Conservation (phyloP, 2,329 filamentous ascomycete species). For the Talaromyces sp. region DNA sequence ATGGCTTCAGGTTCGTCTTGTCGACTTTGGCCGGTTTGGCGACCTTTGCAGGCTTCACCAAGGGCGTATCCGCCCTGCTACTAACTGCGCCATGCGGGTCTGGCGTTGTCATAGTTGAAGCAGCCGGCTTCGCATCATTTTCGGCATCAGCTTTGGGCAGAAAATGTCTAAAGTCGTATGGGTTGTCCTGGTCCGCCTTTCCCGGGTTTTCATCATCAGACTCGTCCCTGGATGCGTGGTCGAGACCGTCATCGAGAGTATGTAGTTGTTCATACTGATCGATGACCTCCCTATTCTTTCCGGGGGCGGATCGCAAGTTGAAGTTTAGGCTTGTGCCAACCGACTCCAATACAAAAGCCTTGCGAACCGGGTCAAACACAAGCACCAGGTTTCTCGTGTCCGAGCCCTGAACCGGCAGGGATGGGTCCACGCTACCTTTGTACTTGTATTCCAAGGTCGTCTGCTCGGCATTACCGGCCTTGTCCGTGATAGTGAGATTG, state of each 20-base stretch:
- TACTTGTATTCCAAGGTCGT: constrained; percentile 35
- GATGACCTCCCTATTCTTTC: constrained; percentile 61
- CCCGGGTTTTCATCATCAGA: constrained; percentile 35
- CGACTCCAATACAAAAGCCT: constrained; percentile 76
- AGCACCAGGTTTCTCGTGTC: constrained; percentile 45
- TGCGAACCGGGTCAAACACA: constrained; percentile 68
- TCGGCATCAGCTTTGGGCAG: constrained; percentile 36
- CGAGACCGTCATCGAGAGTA: constrained; percentile 31
- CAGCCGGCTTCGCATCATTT: constrained; percentile 24
- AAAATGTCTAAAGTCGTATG: constrained; percentile 47
- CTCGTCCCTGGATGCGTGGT: constrained; percentile 13
- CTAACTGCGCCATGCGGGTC: constrained; percentile 25
- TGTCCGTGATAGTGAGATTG: constrained; percentile 38
- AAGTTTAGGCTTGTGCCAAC: constrained; percentile 80
- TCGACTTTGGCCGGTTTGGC: constrained; percentile 20
- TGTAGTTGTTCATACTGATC: constrained; percentile 64
- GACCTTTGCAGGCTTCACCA: constrained; percentile 25
- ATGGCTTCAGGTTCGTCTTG: constrained; percentile 20
- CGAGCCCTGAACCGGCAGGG: constrained; percentile 21
- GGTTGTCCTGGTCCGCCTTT: constrained; percentile 40
- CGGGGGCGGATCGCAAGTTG: constrained; percentile 70
- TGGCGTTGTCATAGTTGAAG: constrained; percentile 30
- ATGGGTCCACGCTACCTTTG: constrained; percentile 35
- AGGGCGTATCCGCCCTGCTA: constrained; percentile 30
- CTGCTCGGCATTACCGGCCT: constrained; percentile 34